Evolutionary conservation across 768 basidiomycete species (phyloP), one percentile per base, ranked within the genome.

Genomic region (Boletus subparvulus): DNA sequence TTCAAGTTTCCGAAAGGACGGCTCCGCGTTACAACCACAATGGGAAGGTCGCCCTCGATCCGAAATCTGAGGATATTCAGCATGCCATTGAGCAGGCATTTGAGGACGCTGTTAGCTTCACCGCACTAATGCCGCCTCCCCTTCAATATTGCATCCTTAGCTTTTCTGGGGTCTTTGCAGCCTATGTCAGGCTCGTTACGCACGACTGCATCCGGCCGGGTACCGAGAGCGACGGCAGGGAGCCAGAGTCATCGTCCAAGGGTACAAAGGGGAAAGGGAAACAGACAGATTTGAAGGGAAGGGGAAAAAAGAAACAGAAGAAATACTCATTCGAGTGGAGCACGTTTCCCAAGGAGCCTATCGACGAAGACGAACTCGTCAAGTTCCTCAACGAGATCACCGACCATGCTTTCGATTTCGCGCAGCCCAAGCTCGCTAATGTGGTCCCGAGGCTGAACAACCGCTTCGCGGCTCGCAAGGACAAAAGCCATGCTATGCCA

Each of bases 71-170:
- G 14, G 17, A 47, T 6, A 51, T 54, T 30, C 45, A 9, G 9
- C 10, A 3, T 19, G 54, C 54, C 11, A 32, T 56, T n/a, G 37
- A 46, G 6, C 37, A 28, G 17, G 54, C 60, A 0, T 55, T 55
- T 16, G 28, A 52, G 30, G 47, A 47, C 8, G 51, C 51, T 2
- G 35, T 12, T n/a, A n/a, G n/a, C n/a, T 73, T 92, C 52, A 74
- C 81, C 0, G 88, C 90, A 0, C 88, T 91, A 1, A 86, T n/a
- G n/a, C n/a, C 83, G 8, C 63, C 76, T 5, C 81, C 83, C 39
- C 82, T 98, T 39, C 87, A 90, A n/a, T 73, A 77, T 52, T 88
- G 91, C 49, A 90, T 97, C 50, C 72, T 94, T 19, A 83, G 81
- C 0, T 92, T 92, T 66, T 83, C 86, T 11, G 62, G 79, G 6